A percentile compares a stretch with the other conserved stretches of the same genome.
These are phyloP conservation scores for Aureobasidium lini DNA, from an alignment of 2,329 filamentous ascomycete species.

Conservation along the genomic window DNA sequence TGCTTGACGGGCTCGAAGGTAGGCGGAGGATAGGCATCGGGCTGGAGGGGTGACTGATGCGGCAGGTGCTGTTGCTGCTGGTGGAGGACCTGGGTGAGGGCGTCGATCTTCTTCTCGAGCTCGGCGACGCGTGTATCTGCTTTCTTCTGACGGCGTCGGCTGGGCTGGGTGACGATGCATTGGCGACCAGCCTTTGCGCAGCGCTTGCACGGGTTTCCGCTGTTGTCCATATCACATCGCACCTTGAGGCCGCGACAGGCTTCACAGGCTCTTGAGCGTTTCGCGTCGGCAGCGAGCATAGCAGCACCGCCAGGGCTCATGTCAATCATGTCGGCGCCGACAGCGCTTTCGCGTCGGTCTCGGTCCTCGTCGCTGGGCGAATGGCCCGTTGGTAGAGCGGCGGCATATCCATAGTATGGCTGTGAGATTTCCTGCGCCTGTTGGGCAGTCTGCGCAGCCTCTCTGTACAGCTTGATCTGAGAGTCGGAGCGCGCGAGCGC, in stretches of 20 bases:
- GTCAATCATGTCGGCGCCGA: conserved; percentile 3
- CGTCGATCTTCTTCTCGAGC: conserved; percentile 88
- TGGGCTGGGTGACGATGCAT: conserved; percentile 69
- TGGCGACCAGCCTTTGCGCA: conserved; percentile 73
- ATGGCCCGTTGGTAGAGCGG: neutral
- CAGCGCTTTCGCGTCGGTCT: conserved; percentile 5
- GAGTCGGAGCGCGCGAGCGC: conserved; percentile 10
- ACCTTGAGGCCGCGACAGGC: conserved; percentile 50
- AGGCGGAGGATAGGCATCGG: neutral
- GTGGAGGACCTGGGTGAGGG: conserved; percentile 70
- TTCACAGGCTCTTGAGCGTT: conserved; percentile 41
- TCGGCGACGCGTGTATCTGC: conserved; percentile 83
- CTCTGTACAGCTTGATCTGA: conserved; percentile 13
- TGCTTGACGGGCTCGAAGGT: neutral
- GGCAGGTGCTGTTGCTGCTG: conserved; percentile 35
- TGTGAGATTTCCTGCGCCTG: conserved; percentile 5
- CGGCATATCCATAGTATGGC: conserved; percentile 8
- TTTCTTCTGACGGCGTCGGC: conserved; percentile 80
- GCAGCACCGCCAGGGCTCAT: neutral
- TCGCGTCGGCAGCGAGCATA: conserved; percentile 19
- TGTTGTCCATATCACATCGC: conserved; percentile 71
- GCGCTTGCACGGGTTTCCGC: conserved; percentile 52
- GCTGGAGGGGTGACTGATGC: conserved; percentile 9
- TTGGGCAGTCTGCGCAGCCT: conserved; percentile 1
- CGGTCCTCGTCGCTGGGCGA: conserved; percentile 12